Conservation (phyloP, 306 rosid species). For the Cercis canadensis region DNA sequence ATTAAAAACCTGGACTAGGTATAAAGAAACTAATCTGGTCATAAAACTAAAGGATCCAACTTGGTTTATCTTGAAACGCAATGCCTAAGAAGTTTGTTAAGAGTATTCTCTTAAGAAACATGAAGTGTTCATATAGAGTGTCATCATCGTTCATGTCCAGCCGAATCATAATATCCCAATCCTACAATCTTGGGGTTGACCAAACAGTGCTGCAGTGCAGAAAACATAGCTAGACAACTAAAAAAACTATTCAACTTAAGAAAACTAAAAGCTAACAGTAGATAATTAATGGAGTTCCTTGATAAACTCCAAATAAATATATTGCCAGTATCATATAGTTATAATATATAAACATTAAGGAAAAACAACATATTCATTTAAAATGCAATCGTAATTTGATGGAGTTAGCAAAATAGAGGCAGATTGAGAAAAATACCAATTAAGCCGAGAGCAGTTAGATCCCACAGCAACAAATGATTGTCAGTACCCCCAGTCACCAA, state of each 20-base stretch:
- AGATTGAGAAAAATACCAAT: slow-evolving; percentile 49
- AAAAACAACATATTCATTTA: not conserved
- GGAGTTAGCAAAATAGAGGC: slow-evolving; percentile 1
- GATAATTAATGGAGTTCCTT: not conserved
- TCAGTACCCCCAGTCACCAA: slow-evolving; percentile 90
- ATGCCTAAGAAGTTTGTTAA: not conserved
- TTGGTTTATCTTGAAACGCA: not conserved
- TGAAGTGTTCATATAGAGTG: too few species aligned
- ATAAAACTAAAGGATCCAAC: not conserved
- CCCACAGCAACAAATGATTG: slow-evolving; percentile 92
- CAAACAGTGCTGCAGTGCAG: not conserved
- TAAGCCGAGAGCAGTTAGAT: slow-evolving; percentile 74
- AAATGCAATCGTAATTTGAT: slow-evolving; percentile 1
- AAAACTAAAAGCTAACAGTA: not conserved
- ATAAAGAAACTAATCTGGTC: too few species aligned
- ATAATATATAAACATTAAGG: not conserved
- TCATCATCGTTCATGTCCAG: too few species aligned
- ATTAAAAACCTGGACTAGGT: too few species aligned
- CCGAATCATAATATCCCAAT: not conserved
- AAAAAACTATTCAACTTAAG: not conserved
- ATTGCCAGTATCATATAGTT: not conserved
- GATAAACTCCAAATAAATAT: too few species aligned
- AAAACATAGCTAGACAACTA: not conserved
- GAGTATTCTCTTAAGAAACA: not conserved
- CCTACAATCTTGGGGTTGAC: not conserved